A percentile compares a stretch with the other conserved stretches of the same genome.
Evolutionary conservation across 2,329 filamentous ascomycete species (phyloP).

Genomic region (Zasmidium citrigriseum): DNA sequence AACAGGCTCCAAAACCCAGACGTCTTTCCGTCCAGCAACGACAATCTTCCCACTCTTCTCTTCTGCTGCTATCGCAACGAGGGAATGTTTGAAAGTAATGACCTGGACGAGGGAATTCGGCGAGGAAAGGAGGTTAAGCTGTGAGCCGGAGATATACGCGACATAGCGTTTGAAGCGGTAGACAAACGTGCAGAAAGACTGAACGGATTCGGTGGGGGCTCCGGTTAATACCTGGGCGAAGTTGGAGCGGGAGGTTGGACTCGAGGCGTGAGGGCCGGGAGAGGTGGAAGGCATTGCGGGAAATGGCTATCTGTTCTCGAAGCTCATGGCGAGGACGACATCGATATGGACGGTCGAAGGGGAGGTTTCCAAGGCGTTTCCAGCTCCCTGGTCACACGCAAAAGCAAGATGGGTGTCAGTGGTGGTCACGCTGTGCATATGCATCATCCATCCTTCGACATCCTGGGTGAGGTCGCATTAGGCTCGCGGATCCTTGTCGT

Average conservation of each 20-base stretch:
- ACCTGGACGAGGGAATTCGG: conserved; percentile 80
- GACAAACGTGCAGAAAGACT: conserved; percentile 71
- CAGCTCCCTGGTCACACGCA: not conserved
- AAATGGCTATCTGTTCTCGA: conserved; percentile 15
- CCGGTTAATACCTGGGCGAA: conserved; percentile 66
- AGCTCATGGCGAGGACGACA: not conserved
- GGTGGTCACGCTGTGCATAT: not conserved
- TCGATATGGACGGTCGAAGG: not conserved
- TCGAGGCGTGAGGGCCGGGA: conserved; percentile 19
- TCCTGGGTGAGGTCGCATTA: not conserved
- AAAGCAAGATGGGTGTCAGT: not conserved
- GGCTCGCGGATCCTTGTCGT: not conserved
- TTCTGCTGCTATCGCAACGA: conserved; percentile 80
- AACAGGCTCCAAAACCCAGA: conserved; percentile 79
- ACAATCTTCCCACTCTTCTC: conserved; percentile 84
- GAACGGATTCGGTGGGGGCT: conserved; percentile 73
- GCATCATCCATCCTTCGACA: not conserved
- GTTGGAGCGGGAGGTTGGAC: conserved; percentile 9
- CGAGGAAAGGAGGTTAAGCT: conserved; percentile 78
- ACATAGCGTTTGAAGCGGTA: conserved; percentile 74
- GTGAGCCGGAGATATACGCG: conserved; percentile 86
- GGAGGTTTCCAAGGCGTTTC: not conserved
- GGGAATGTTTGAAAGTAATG: conserved; percentile 57
- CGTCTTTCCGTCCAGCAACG: conserved; percentile 64
- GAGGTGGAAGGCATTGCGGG: conserved; percentile 34